These are phyloP conservation scores for Fragilariopsis cylindrus DNA, from an alignment of 108 stramenopile genomes.

Conservation along the genomic window DNA sequence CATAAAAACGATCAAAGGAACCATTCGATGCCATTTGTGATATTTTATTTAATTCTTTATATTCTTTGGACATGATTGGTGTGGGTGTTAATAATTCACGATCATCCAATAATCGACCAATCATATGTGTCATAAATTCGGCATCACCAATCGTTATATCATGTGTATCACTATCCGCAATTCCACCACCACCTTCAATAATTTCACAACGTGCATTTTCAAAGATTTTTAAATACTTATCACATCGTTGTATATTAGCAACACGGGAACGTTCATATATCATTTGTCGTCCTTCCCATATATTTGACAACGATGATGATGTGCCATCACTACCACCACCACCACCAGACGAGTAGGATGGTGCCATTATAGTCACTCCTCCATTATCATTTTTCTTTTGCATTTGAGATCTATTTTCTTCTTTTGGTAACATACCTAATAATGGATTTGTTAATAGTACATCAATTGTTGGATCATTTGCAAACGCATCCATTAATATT, in stretches of 20 bases:
- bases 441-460: slow-evolving; percentile 93
- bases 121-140: slow-evolving; percentile 94
- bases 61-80: slow-evolving; percentile 91
- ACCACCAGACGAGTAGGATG: background rate
- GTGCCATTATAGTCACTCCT: background rate
- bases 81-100: slow-evolving; percentile 82
- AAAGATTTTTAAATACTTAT: slow-evolving; percentile 86
- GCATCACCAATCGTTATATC: slow-evolving; percentile 91
- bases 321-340: slow-evolving; percentile 3
- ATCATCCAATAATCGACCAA: slow-evolving; percentile 87
- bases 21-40: slow-evolving; percentile 89
- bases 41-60: slow-evolving; percentile 86
- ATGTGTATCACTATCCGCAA: slow-evolving; percentile 85
- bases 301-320: background rate
- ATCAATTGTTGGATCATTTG: slow-evolving; percentile 71
- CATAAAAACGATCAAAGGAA: slow-evolving; percentile 94
- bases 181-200: slow-evolving; percentile 50
- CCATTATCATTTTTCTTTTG: background rate
- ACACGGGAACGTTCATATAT: slow-evolving; percentile 89
- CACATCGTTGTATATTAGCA: slow-evolving; percentile 70
- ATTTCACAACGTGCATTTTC: slow-evolving; percentile 89
- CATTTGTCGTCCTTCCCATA: slow-evolving; percentile 91
- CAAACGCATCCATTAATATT: slow-evolving; percentile 69
- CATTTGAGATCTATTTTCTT: background rate
- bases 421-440: slow-evolving; percentile 68